These are phyloP conservation scores for Leccinum subtestaceum DNA, from an alignment of 768 basidiomycete species.

Conservation along the genomic window DNA sequence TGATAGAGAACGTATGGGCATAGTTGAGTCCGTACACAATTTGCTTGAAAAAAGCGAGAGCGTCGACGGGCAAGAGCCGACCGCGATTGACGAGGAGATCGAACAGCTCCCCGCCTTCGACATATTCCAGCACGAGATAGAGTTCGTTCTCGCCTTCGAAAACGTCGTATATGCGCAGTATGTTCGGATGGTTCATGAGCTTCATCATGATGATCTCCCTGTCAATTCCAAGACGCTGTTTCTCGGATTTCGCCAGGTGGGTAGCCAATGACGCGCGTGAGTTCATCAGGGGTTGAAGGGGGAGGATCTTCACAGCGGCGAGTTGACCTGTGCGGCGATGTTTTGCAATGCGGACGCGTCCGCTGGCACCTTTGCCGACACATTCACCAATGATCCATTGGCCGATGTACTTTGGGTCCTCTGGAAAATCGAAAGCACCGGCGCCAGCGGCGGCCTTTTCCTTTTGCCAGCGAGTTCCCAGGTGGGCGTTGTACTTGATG, in stretches of 20 bases:
- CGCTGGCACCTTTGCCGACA: slow-evolving; percentile 90
- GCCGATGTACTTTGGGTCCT: slow-evolving; percentile 84
- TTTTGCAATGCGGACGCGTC: slow-evolving; percentile 90
- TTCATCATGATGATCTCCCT: slow-evolving; percentile 99
- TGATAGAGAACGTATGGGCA: slow-evolving; percentile 95
- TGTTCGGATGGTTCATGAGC: slow-evolving; percentile 97
- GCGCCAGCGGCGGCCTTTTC: slow-evolving; percentile 80
- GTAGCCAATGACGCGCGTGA: slow-evolving; percentile 68
- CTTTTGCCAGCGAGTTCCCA: slow-evolving; percentile 84
- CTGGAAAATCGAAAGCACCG: slow-evolving; percentile 73
- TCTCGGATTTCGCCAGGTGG: slow-evolving; percentile 70
- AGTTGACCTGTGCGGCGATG: slow-evolving; percentile 85
- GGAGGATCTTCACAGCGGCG: slow-evolving; percentile 95
- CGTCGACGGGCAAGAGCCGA: slow-evolving; percentile 74
- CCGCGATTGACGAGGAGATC: slow-evolving; percentile 93
- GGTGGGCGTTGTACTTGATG: slow-evolving; percentile 64
- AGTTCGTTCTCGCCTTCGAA: slow-evolving; percentile 91
- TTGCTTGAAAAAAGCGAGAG: slow-evolving; percentile 91
- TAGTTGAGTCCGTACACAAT: slow-evolving; percentile 95
- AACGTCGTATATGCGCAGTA: slow-evolving; percentile 93
- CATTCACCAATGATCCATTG: slow-evolving; percentile 94
- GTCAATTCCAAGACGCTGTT: slow-evolving; percentile 83
- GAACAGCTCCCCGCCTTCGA: slow-evolving; percentile 94
- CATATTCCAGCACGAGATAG: slow-evolving; percentile 91
- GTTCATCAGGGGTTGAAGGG: slow-evolving; percentile 71